Percentiles rank a stretch among this genome's conserved stretches.
Conservation (phyloP, 2,329 filamentous ascomycete species). For the Talaromyces sp. region DNA sequence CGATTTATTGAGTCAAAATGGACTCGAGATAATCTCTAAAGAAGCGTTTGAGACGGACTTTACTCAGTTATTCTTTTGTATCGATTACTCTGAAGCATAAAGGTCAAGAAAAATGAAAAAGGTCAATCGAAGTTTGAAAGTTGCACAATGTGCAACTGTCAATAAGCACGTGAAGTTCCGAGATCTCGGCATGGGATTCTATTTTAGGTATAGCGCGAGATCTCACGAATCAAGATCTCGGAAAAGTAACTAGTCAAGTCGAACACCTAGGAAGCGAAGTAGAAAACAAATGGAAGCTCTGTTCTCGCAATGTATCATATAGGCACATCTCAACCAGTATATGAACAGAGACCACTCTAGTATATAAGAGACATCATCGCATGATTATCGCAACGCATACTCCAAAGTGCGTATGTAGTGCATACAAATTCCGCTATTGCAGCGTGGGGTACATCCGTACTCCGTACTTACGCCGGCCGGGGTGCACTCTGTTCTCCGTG, state of each 20-base stretch:
- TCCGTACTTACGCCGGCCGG: not conserved
- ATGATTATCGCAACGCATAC: not conserved
- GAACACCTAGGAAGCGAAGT: not conserved
- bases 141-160: too few relatives aligned
- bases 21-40: too few relatives aligned
- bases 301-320: not conserved
- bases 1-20: not conserved
- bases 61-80: too few relatives aligned
- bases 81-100: too few relatives aligned
- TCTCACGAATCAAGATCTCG: not conserved
- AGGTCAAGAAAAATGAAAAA: too few relatives aligned
- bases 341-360: too few relatives aligned
- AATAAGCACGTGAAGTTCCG: not conserved
- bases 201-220: not conserved
- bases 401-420: too few relatives aligned
- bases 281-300: not conserved
- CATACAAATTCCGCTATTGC: constrained; percentile 1
- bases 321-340: not conserved
- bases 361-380: not conserved
- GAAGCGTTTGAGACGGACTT: too few relatives aligned
- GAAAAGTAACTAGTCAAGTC: not conserved
- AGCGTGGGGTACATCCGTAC: constrained; percentile 7
- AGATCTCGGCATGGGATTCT: not conserved
- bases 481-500: not conserved
- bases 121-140: too few relatives aligned